phyloP scores from a whole-genome alignment of 768 basidiomycete species.

The Kwoniella shandongensis region DNA sequence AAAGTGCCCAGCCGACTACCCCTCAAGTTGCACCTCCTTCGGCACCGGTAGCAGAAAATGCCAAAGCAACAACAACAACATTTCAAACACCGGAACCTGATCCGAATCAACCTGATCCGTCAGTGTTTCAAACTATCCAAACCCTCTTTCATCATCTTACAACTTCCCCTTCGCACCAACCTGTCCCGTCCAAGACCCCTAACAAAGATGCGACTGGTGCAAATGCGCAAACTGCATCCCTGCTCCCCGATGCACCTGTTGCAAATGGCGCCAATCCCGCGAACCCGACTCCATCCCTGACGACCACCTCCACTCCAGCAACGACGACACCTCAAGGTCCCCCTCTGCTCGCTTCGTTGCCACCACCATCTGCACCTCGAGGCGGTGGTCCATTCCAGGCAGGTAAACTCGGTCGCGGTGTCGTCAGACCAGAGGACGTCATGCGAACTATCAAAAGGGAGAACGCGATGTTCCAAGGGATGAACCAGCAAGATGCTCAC shows the following conservation, averaged over 20 bases:
- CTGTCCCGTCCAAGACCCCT: constrained; percentile 62
- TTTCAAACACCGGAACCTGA: constrained; percentile 27
- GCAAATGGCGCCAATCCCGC: constrained; percentile 9
- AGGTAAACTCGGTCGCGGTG: constrained; percentile 60
- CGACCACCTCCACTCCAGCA: constrained; percentile 12
- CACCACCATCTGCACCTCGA: constrained; percentile 46
- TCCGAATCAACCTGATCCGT: constrained; percentile 55
- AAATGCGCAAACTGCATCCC: constrained; percentile 38
- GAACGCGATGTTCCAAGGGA: constrained; percentile 85
- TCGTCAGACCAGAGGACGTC: constrained; percentile 83
- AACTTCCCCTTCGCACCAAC: constrained; percentile 65
- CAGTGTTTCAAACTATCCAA: constrained; percentile 86
- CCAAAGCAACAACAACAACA: constrained; percentile 12
- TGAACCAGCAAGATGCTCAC: constrained; percentile 97
- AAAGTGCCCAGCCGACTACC: constrained; percentile 8
- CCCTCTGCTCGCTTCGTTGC: constrained; percentile 44
- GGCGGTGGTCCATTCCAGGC: constrained; percentile 51
- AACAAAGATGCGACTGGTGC: constrained; percentile 32
- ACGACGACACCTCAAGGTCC: constrained; percentile 34
- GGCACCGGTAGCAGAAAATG: constrained; percentile 7
- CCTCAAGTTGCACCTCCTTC: constrained; percentile 10
- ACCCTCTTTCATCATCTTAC: constrained; percentile 68
- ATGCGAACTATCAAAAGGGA: constrained; percentile 89
- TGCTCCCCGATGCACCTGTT: constrained; percentile 25
- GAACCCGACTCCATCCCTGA: constrained; percentile 1